phyloP scores from a whole-genome alignment of 2,329 filamentous ascomycete species.

The Pseudocercospora fijiensis region DNA sequence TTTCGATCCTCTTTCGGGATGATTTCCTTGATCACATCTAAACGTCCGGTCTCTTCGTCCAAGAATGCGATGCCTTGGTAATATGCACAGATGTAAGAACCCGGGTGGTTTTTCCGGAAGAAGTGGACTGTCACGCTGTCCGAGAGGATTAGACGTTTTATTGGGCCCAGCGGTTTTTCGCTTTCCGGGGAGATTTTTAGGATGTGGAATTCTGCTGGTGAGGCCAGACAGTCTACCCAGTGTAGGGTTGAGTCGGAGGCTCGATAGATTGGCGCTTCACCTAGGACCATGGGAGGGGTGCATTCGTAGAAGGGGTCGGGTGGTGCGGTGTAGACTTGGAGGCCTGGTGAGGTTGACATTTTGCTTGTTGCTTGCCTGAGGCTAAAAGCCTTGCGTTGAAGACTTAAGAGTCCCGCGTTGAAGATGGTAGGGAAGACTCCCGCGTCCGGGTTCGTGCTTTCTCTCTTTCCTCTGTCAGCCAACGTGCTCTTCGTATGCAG shows the following conservation, averaged over 20 bases:
- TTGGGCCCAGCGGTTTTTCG: not conserved
- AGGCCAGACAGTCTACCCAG: conserved; percentile 9
- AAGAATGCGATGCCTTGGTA: conserved; percentile 12
- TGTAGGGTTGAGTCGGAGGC: conserved; percentile 4
- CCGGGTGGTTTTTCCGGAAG: conserved; percentile 4
- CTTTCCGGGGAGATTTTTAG: not conserved
- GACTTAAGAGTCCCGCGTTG: too few species aligned
- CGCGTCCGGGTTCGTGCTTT: too few species aligned
- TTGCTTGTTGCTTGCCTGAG: not conserved
- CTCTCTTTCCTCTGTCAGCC: too few species aligned
- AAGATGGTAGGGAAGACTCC: too few species aligned
- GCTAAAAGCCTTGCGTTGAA: too few species aligned
- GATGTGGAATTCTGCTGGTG: conserved; percentile 8
- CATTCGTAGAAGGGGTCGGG: conserved; percentile 7
- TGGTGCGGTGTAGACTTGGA: conserved; percentile 3
- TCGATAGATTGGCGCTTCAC: conserved; percentile 11
- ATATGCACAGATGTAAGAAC: conserved; percentile 9
- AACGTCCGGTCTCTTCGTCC: conserved; percentile 1
- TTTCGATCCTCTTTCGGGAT: not conserved
- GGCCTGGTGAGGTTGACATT: conserved; percentile 7
- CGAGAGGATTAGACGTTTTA: not conserved
- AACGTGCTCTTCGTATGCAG: too few species aligned
- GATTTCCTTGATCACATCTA: conserved; percentile 9
- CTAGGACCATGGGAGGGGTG: conserved; percentile 6
- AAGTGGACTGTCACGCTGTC: conserved; percentile 12